These are phyloP conservation scores for Yarrowia yakushimensis DNA, from an alignment of 805 yeast species.

Conservation along the genomic window DNA sequence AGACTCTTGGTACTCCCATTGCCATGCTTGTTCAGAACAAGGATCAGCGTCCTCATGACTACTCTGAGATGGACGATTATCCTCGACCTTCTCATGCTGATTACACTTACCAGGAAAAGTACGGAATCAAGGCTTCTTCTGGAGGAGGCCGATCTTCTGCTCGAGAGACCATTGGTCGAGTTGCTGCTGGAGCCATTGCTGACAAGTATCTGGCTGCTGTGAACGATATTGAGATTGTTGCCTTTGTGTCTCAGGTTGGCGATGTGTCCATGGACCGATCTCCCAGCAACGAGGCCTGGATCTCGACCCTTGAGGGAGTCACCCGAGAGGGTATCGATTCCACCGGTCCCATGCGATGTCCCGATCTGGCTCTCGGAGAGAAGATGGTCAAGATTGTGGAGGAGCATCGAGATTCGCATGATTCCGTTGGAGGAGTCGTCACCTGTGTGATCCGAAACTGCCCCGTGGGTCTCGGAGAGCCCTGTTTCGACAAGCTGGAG, in stretches of 20 bases:
- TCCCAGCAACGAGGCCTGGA: conserved; percentile 61
- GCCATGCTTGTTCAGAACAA: conserved; percentile 90
- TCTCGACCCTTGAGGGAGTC: conserved; percentile 63
- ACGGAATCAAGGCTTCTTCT: conserved; percentile 87
- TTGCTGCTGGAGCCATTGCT: conserved; percentile 98
- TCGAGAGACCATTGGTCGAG: conserved; percentile 97
- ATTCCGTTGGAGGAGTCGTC: conserved; percentile 96
- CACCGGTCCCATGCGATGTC: conserved; percentile 90
- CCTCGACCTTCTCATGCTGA: conserved; percentile 99
- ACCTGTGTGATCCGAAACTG: conserved; percentile 94
- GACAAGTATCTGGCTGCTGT: conserved; percentile 80
- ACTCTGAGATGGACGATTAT: conserved; percentile 88
- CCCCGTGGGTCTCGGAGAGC: conserved; percentile 97
- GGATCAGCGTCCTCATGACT: conserved; percentile 96
- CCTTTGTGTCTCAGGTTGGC: conserved; percentile 94
- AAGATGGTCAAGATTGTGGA: conserved; percentile 86
- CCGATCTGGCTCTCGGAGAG: conserved; percentile 66
- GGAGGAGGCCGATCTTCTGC: conserved; percentile 99
- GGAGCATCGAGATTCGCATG: conserved; percentile 76
- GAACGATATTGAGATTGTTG: conserved; percentile 87
- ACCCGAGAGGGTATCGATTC: conserved; percentile 87
- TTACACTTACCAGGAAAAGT: conserved; percentile 84
- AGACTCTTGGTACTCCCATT: conserved; percentile 91
- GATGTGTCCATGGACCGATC: conserved; percentile 70
- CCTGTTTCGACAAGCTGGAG: conserved; percentile 94